Base-by-base conservation (phyloP, 768 basidiomycete species). In the Paxillus involutus region DNA sequence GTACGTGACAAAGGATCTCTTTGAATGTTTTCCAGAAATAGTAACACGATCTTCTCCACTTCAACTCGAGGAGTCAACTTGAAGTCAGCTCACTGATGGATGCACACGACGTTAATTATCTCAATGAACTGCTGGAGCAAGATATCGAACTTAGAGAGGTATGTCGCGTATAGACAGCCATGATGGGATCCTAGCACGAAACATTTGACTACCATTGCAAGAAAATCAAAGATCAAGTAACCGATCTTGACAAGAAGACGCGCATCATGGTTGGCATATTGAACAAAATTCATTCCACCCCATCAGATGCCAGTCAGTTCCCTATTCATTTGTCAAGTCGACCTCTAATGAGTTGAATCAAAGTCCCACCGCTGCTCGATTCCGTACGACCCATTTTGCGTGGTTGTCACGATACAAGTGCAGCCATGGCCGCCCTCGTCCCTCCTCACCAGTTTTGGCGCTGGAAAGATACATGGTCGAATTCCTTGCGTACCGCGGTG, bases 391-490 rank as follows among this genome's bases (percentile, higher is more conserved):
- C 86, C 2, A 71, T 81, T 9, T 64, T 91, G 29, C 63, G 69
- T 11, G 79, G 79, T 58, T 91, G 84, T 59, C 73, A 72, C 52
- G 80, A 77, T 17, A 78, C 74, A 8, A 78, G 68, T 10, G 71
- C 73, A 21, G 73, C 75, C 1, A 71, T 93, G n/a, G 84, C 83
- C 6, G 70, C 62, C 6, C 75, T 85, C 32, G 74, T 90, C 24
- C 90, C 90, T 29, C 75, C 75, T 30, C 82, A 87, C 59, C 87
- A 91, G 58, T 84, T 89, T 56, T 92, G 90, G 90, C 77, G 83
- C 52, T 92, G 87, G 87, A 90, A 88, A 66, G 88, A 91, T 24
- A 82, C 88, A 82, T 91, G 89, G 89, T 77, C 80, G 1, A 83
- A 81, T 62, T 84, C 87, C 4, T 66, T 91, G 36, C 78, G 89